Evolutionary conservation across 1,139 yeast species (phyloP).

Genomic region (Wickerhamomyces sp.): DNA sequence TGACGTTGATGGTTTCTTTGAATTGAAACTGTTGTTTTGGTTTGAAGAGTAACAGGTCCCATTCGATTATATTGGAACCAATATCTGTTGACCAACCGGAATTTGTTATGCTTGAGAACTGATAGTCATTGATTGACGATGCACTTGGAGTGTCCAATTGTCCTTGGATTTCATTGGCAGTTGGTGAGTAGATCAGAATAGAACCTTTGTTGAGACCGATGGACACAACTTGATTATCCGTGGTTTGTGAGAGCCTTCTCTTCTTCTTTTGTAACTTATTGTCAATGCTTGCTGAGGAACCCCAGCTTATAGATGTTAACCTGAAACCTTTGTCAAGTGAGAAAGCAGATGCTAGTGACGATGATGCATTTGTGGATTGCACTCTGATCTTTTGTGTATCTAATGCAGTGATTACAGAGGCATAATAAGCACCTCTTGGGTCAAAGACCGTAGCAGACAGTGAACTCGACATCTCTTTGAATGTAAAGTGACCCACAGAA

Average conservation of each 20-base stretch:
- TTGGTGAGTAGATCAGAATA: constrained; percentile 63
- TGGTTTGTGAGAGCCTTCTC: constrained; percentile 29
- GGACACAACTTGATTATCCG: constrained; percentile 43
- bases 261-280: constrained; percentile 16
- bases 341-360: constrained; percentile 37
- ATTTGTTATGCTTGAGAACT: constrained; percentile 36
- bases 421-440: constrained; percentile 53
- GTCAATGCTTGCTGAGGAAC: constrained; percentile 27
- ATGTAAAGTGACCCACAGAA: too few relatives aligned
- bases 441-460: constrained; percentile 22
- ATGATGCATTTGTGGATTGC: constrained; percentile 42
- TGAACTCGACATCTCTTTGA: constrained; percentile 12
- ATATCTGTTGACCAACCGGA: constrained; percentile 62
- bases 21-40: constrained; percentile 40
- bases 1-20: constrained; percentile 20
- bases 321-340: constrained; percentile 50
- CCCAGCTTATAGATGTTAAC: constrained; percentile 57
- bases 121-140: constrained; percentile 49
- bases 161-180: constrained; percentile 48
- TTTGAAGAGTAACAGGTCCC: constrained; percentile 48
- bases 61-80: constrained; percentile 57
- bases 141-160: constrained; percentile 49
- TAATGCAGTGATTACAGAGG: constrained; percentile 63
- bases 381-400: constrained; percentile 73
- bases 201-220: constrained; percentile 66